These are phyloP conservation scores for Echria macrotheca DNA, from an alignment of 495 filamentous ascomycete genomes.

Conservation along the genomic window DNA sequence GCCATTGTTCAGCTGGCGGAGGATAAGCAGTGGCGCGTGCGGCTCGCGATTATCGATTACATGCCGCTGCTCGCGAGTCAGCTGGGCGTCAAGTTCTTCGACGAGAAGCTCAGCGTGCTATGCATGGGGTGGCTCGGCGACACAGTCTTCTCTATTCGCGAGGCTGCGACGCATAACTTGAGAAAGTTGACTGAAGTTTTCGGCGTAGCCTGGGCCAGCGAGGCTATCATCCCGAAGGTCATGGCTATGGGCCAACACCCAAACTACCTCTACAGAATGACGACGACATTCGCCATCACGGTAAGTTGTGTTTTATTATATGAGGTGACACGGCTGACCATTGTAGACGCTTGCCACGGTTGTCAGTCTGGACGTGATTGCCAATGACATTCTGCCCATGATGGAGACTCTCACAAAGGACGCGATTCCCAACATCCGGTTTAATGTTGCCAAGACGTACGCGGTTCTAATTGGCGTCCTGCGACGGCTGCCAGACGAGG, in stretches of 20 bases:
- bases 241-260: slow-evolving; percentile 97
- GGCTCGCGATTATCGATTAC: slow-evolving; percentile 97
- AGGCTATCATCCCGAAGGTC: slow-evolving; percentile 96
- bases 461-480: slow-evolving; percentile 80
- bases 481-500: slow-evolving; percentile 79
- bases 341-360: slow-evolving; percentile 84
- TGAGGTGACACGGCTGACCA: slow-evolving; percentile 24
- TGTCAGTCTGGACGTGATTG: slow-evolving; percentile 85
- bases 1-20: slow-evolving; percentile 98
- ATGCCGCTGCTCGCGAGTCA: slow-evolving; percentile 95
- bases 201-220: slow-evolving; percentile 95
- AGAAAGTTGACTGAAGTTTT: slow-evolving; percentile 99
- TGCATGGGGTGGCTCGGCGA: slow-evolving; percentile 99
- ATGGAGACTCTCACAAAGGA: slow-evolving; percentile 86
- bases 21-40: slow-evolving; percentile 99
- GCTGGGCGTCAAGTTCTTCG: slow-evolving; percentile 95
- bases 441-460: slow-evolving; percentile 99
- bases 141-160: slow-evolving; percentile 95
- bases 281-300: slow-evolving; percentile 94
- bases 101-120: slow-evolving; percentile 88
- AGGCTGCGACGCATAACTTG: slow-evolving; percentile 92
- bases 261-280: slow-evolving; percentile 99
- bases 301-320: slow-evolving; percentile 49
- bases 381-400: slow-evolving; percentile 90
- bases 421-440: slow-evolving; percentile 97